Conservation (phyloP, 129 eudicot species). For the Pseudognaphalium luteoalbum region DNA sequence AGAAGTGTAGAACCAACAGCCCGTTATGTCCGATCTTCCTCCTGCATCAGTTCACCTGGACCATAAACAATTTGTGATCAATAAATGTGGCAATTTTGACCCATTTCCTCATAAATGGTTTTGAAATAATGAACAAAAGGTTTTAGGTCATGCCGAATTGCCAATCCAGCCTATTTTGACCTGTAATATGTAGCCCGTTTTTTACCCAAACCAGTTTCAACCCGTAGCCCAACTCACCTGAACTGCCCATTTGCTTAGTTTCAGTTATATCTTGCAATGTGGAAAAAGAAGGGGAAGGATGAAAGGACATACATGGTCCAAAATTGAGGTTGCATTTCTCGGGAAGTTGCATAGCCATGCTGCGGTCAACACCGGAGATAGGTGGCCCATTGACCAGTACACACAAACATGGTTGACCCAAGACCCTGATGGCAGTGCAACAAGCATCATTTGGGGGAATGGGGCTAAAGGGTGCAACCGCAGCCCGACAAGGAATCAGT, state of each 20-base stretch:
- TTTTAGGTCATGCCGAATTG: not conserved
- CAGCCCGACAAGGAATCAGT: conserved; percentile 82
- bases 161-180: conserved; percentile 1
- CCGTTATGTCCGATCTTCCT: conserved; percentile 29
- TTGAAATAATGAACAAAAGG: not conserved
- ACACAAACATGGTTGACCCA: conserved; percentile 94
- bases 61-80: not conserved
- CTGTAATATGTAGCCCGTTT: not conserved
- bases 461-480: conserved; percentile 88
- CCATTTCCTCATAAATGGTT: not conserved
- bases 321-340: conserved; percentile 82
- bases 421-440: conserved; percentile 71
- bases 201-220: not conserved
- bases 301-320: conserved; percentile 66
- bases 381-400: conserved; percentile 96
- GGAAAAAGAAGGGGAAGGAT: not conserved
- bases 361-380: conserved; percentile 87
- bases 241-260: not conserved
- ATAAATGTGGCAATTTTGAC: not conserved
- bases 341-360: conserved; percentile 91
- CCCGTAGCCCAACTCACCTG: not conserved
- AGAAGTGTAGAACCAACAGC: conserved; percentile 8
- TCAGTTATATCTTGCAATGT: not conserved
- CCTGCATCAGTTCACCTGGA: conserved; percentile 33
- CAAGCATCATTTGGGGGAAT: conserved; percentile 82